Conservation (phyloP, 176 grass and related monocot species). For the Thinopyrum elongatum region DNA sequence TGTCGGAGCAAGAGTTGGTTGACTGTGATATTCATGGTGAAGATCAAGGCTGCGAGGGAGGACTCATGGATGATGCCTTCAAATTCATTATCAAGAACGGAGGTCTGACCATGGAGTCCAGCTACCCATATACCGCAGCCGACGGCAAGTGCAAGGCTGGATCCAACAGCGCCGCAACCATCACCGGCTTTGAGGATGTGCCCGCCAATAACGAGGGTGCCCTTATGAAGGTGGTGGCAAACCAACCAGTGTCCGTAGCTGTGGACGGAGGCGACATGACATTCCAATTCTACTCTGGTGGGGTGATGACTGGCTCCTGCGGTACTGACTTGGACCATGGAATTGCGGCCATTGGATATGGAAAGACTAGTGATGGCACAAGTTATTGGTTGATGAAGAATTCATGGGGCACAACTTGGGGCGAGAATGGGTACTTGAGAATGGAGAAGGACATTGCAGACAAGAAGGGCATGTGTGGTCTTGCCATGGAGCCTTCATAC, state of each 20-base stretch:
- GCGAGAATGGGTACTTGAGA: neutral
- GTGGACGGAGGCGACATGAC: conserved; percentile 38
- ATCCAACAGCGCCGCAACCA: neutral
- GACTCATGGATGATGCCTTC: conserved; percentile 44
- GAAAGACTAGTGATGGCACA: conserved; percentile 2
- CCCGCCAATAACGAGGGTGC: conserved; percentile 31
- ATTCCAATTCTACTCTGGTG: conserved; percentile 46
- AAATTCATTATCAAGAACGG: conserved; percentile 34
- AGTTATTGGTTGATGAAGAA: conserved; percentile 39
- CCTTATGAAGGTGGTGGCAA: conserved; percentile 40
- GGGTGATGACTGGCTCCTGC: conserved; percentile 36
- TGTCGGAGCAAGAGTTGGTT: conserved; percentile 54
- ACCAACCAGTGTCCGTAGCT: conserved; percentile 33
- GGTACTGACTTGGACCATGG: conserved; percentile 35
- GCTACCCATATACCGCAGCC: conserved; percentile 26
- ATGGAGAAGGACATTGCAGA: conserved; percentile 22
- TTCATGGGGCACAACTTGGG: neutral
- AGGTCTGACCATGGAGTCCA: neutral
- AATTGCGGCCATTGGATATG: conserved; percentile 38
- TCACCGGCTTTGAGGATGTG: conserved; percentile 39
- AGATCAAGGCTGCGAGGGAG: conserved; percentile 45
- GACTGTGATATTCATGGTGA: conserved; percentile 33
- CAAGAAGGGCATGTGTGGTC: conserved; percentile 31
- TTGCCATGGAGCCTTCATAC: conserved; percentile 33
- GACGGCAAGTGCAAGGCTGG: conserved; percentile 38